These are phyloP conservation scores for Cystofilobasidium capitatum DNA, from an alignment of 768 basidiomycete genomes.

Conservation along the genomic window DNA sequence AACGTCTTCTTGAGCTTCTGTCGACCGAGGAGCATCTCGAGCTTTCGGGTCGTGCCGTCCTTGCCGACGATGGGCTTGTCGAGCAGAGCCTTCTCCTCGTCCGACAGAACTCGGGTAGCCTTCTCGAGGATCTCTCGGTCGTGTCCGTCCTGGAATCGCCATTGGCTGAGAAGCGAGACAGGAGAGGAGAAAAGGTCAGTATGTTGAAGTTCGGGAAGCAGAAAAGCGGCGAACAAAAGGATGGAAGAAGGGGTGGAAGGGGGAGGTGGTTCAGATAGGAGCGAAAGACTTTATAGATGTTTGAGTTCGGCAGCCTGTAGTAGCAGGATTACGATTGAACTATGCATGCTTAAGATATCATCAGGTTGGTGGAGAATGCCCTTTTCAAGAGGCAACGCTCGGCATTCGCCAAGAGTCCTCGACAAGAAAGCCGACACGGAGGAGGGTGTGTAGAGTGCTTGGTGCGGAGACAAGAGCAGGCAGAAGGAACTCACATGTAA, in stretches of 20 bases:
- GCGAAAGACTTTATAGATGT: neutral
- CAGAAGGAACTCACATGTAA: conserved; percentile 53
- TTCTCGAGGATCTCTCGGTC: conserved; percentile 92
- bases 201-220: neutral
- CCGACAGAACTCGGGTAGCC: conserved; percentile 76
- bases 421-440: neutral
- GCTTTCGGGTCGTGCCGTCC: conserved; percentile 78
- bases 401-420: no score
- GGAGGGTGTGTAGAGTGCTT: neutral
- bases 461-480: neutral
- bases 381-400: no score
- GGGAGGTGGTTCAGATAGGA: no score
- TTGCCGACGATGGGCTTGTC: conserved; percentile 83
- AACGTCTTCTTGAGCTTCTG: conserved; percentile 85
- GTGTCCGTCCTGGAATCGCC: conserved; percentile 97
- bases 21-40: conserved; percentile 86
- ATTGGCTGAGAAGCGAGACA: conserved; percentile 47
- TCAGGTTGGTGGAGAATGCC: neutral
- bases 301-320: neutral
- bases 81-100: conserved; percentile 66
- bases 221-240: neutral
- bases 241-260: neutral
- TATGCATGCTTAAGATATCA: conserved; percentile 9
- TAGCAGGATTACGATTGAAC: conserved; percentile 2
- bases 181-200: no score